phyloP scores from a whole-genome alignment of 2,329 filamentous ascomycete species.

The Orbilia ellipsospora region DNA sequence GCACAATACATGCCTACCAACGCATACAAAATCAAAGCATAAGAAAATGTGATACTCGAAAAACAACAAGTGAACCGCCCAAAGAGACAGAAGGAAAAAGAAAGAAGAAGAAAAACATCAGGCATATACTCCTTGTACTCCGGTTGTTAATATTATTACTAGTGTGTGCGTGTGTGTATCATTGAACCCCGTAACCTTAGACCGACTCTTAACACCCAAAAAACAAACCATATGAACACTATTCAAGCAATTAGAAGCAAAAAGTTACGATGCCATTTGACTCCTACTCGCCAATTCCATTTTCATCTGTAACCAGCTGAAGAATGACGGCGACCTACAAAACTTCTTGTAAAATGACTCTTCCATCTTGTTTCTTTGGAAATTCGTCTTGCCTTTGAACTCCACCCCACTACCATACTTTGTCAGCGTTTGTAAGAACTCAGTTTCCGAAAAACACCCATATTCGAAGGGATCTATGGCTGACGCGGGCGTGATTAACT shows the following conservation, averaged over 20 bases:
- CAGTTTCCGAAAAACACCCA: conserved; percentile 58
- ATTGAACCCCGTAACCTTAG: too few species aligned
- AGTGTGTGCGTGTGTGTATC: background rate
- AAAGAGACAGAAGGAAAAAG: conserved; percentile 6
- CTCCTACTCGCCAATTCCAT: conserved; percentile 55
- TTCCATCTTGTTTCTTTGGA: conserved; percentile 57
- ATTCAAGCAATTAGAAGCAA: too few species aligned
- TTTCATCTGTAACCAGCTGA: conserved; percentile 59
- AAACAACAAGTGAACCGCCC: conserved; percentile 21
- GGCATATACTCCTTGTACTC: conserved; percentile 30
- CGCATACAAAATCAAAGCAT: conserved; percentile 8
- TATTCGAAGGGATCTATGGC: conserved; percentile 57
- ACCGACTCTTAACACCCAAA: background rate
- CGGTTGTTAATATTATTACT: conserved; percentile 21
- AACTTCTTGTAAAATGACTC: conserved; percentile 59
- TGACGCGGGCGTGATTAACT: conserved; percentile 54
- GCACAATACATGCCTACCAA: background rate
- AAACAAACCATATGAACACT: background rate
- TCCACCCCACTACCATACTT: conserved; percentile 58
- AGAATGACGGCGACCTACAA: conserved; percentile 58
- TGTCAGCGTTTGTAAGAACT: conserved; percentile 57
- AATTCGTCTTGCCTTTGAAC: conserved; percentile 60
- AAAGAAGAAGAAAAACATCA: background rate
- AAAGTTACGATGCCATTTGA: conserved; percentile 43
- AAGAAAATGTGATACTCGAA: conserved; percentile 3